These are phyloP conservation scores for Trichomonascus vanleenenianus DNA, from an alignment of 805 yeast genomes.

Conservation along the genomic window DNA sequence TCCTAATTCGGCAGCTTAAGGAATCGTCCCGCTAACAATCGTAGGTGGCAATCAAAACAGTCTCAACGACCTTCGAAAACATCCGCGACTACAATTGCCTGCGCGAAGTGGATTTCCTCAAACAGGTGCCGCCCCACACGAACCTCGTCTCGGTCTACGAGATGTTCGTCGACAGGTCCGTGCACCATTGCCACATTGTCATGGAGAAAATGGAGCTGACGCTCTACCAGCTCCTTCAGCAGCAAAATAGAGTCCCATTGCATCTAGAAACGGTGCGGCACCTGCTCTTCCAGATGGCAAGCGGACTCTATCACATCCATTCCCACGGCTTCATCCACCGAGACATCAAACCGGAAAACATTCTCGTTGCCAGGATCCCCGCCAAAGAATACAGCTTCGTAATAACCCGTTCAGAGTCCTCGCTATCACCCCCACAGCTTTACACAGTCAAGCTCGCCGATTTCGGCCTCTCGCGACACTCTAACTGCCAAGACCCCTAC, in stretches of 20 bases:
- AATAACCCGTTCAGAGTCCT: not conserved
- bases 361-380: slow-evolving; percentile 53
- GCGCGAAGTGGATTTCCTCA: slow-evolving; percentile 30
- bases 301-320: slow-evolving; percentile 81
- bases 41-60: slow-evolving; percentile 78
- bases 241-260: slow-evolving; percentile 46
- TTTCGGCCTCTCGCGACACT: slow-evolving; percentile 82
- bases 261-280: slow-evolving; percentile 42
- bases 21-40: too few species aligned
- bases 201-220: slow-evolving; percentile 88
- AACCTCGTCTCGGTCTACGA: slow-evolving; percentile 70
- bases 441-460: slow-evolving; percentile 80
- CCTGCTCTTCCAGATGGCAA: slow-evolving; percentile 57
- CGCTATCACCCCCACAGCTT: too few species aligned
- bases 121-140: slow-evolving; percentile 58
- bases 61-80: slow-evolving; percentile 49
- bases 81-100: slow-evolving; percentile 45
- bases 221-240: slow-evolving; percentile 65
- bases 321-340: slow-evolving; percentile 64
- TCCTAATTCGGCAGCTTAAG: too few species aligned
- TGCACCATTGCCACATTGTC: slow-evolving; percentile 62
- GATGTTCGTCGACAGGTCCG: slow-evolving; percentile 59
- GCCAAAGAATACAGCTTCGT: not conserved
- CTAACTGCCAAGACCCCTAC: slow-evolving; percentile 51
- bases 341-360: slow-evolving; percentile 91